Evolutionary conservation across 306 rosid genomes (phyloP), one percentile per base, ranked within the genome.

Genomic region (Cercis canadensis): DNA sequence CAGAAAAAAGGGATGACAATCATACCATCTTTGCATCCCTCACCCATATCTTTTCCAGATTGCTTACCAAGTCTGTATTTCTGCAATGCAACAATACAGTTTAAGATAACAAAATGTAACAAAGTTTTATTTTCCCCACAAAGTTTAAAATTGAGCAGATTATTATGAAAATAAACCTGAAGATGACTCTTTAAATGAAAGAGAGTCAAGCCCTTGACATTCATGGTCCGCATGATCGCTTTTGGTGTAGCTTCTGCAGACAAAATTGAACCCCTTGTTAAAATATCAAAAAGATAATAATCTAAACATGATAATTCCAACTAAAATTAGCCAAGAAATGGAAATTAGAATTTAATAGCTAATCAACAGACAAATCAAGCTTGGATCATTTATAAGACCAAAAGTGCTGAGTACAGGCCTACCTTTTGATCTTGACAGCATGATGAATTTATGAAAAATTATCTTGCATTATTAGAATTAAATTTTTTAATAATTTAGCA

Each of bases 141-240:
- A 53, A 67, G 68, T 47, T 67, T 14, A 61, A 59, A 65, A n/a
- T 18, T 34, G 29, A 33, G 29, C 4, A 67, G 19, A 19, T 15
- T 29, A 32, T 52, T 9, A 45, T n/a, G 47, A 57, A 51, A 67
- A 78, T 58, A 75, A 78, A 90, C 98, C 98, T 93, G 98, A 40
- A 93, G 97, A 83, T 93, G 98, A 79, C 98, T 93, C 96, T 93
- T 93, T 58, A 93, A 84, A 86, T 93, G 98, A 82, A 93, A 93
- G 60, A 93, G 93, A 58, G 98, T 93, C 75, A 93, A 81, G 44
- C 98, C 98, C 91, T 93, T 93, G 76, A 93, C 97, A 84, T 93
- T 93, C 98, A 93, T 93, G 36, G 98, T 93, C 83, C 98, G 92
- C 98, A 93, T 84, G 73, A 93, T 90, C 50, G 98, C 98, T 84